These are phyloP conservation scores for Phalaenopsis hybrid DNA, from an alignment of 116 monocot genomes.

Conservation along the genomic window DNA sequence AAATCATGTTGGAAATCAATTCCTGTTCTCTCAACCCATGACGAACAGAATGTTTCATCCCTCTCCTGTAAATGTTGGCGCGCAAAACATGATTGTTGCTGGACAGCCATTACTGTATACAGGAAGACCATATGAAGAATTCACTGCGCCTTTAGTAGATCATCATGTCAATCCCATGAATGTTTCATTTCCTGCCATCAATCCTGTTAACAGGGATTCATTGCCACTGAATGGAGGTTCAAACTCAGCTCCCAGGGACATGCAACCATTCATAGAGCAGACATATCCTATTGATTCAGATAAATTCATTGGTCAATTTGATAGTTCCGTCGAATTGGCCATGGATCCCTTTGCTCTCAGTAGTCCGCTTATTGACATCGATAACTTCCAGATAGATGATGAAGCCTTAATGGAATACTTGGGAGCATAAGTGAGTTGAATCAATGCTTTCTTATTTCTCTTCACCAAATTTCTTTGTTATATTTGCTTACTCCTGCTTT, in stretches of 20 bases:
- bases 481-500: neutral
- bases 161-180: slow-evolving; percentile 20
- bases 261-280: slow-evolving; percentile 33
- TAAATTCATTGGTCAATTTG: slow-evolving; percentile 43
- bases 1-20: slow-evolving; percentile 20
- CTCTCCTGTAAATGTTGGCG: slow-evolving; percentile 12
- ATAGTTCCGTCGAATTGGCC: slow-evolving; percentile 27
- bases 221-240: slow-evolving; percentile 24
- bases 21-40: slow-evolving; percentile 17
- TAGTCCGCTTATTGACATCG: slow-evolving; percentile 23
- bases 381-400: slow-evolving; percentile 48
- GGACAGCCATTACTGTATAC: slow-evolving; percentile 24
- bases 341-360: slow-evolving; percentile 14
- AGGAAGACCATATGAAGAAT: slow-evolving; percentile 13
- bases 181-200: slow-evolving; percentile 18
- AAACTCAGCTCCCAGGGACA: slow-evolving; percentile 14
- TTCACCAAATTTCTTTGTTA: neutral
- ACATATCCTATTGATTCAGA: slow-evolving; percentile 33
- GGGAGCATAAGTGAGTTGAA: slow-evolving; percentile 52
- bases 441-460: slow-evolving; percentile 4
- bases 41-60: slow-evolving; percentile 10
- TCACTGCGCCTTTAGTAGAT: slow-evolving; percentile 7
- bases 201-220: slow-evolving; percentile 29
- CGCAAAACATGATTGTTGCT: slow-evolving; percentile 24
- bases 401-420: slow-evolving; percentile 68